Percentiles rank a stretch among this genome's conserved stretches.
Evolutionary conservation across 2,329 filamentous ascomycete species (phyloP).

Genomic region (Penicillium sp.): DNA sequence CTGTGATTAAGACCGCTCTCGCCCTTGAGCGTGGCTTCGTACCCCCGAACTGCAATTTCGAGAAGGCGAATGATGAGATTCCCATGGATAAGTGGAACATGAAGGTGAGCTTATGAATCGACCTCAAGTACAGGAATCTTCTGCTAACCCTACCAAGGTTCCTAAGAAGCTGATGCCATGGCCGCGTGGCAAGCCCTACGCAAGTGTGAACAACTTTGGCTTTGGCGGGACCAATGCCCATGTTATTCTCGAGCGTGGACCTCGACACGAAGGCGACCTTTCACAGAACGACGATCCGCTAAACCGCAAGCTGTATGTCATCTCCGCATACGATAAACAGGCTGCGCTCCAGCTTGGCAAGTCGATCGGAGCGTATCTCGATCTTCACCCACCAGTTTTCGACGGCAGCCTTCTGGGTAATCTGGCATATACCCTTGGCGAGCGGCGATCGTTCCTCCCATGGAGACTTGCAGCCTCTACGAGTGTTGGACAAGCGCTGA

Average conservation of each 20-base stretch:
- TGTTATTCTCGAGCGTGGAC: constrained; percentile 28
- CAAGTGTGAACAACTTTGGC: constrained; percentile 36
- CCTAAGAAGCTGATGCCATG: constrained; percentile 26
- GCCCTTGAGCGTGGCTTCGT: constrained; percentile 29
- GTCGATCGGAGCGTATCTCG: constrained; percentile 16
- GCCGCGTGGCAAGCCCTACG: constrained; percentile 25
- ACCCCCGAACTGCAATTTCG: constrained; percentile 26
- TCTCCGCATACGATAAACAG: constrained; percentile 21
- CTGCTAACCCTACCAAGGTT: constrained; percentile 12
- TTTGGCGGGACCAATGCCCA: constrained; percentile 37
- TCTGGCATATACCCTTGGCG: constrained; percentile 23
- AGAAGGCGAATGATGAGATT: constrained; percentile 24
- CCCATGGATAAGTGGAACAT: constrained; percentile 27
- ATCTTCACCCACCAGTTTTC: constrained; percentile 18
- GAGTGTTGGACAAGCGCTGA: constrained; percentile 12
- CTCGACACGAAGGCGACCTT: constrained; percentile 18
- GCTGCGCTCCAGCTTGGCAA: constrained; percentile 15
- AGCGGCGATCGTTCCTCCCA: constrained; percentile 21
- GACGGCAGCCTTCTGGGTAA: constrained; percentile 20
- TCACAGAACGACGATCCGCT: constrained; percentile 12
- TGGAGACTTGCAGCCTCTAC: constrained; percentile 23
- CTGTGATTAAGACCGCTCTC: constrained; percentile 28
- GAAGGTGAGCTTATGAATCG: constrained; percentile 15
- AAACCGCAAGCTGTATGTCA: constrained; percentile 16
- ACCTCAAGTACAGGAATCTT: background rate